Evolutionary conservation across 169 alveolate species (phyloP).

Genomic region (Cryptosporidium tyzzeri): DNA sequence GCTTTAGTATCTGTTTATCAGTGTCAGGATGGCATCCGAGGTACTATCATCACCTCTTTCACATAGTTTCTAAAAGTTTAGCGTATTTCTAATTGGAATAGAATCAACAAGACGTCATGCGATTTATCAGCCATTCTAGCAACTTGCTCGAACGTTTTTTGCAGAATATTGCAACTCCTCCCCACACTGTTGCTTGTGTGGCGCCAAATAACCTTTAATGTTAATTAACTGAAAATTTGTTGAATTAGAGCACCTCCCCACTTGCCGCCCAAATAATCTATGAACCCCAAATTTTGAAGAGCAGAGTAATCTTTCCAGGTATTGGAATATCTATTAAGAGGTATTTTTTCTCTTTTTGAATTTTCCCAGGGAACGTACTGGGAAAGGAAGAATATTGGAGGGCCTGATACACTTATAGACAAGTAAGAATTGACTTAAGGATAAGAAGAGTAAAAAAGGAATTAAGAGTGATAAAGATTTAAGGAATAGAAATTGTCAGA

Average conservation of each 20-base stretch:
- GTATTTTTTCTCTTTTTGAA: constrained; percentile 27
- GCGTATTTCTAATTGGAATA: not conserved
- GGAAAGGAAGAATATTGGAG: constrained; percentile 7
- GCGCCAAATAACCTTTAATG: not conserved
- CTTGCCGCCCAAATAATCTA: constrained; percentile 75
- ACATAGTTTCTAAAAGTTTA: not conserved
- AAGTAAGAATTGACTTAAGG: not conserved
- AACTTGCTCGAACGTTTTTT: not conserved
- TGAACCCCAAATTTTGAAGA: constrained; percentile 53
- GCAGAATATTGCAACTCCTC: not conserved
- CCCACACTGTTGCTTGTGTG: not conserved
- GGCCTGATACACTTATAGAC: not conserved
- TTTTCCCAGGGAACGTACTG: constrained; percentile 1
- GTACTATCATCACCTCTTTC: not conserved
- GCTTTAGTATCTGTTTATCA: not conserved
- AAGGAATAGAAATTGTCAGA: constrained; percentile 7
- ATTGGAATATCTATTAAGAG: constrained; percentile 10
- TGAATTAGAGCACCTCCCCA: constrained; percentile 53
- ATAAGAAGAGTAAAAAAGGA: not conserved
- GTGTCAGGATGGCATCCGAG: not conserved
- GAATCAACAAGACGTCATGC: not conserved
- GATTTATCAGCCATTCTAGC: too few species aligned
- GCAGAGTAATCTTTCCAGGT: constrained; percentile 39
- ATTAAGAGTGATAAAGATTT: not conserved
- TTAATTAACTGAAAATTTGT: not conserved